Evolutionary conservation across 2,329 filamentous ascomycete species (phyloP), one percentile per base, ranked within the genome.

Genomic region (Mollisiaceae sp.): DNA sequence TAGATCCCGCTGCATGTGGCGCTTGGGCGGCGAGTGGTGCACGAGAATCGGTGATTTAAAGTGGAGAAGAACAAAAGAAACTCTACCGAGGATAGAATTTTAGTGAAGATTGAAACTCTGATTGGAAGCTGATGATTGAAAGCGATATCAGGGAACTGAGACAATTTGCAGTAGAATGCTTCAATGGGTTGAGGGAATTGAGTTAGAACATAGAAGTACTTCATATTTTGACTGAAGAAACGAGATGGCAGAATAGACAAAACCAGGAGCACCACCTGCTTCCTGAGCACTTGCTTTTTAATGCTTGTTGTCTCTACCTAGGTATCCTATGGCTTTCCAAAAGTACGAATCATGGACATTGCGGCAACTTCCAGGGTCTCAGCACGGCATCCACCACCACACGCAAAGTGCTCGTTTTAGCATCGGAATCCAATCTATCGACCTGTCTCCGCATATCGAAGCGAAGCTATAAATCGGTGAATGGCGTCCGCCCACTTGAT

Each of bases 381-480:
- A 59, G 38, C 14, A 70, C 55, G 18, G 67, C 60, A 6, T 60
- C 64, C 12, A 73, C 74, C n/a, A n/a, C n/a, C n/a, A n/a, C n/a
- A n/a, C n/a, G n/a, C n/a, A n/a, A n/a, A 9, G 77, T 67, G 56
- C 71, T 77, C 15, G 71, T 73, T 50, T 77, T 61, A 1, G 73
- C 75, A 65, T 76, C 73, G 41, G 71, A 72, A 11, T 64, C 66
- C 60, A 77, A 52, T 1, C 75, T 75, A 38, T 63, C 70, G 0
- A 74, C 75, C 6, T 78, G 61, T 41, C 76, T 66, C 39, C 70
- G 50, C 77, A 77, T 78, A 58, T 77, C 77, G 61, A 74, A 75
- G 60, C 76, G 77, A 52, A 76, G 78, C 67, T 77, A 75, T 76
- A 70, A 60, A 77, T 75, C 9, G 70, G 69, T 38, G 78, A 52